Evolutionary conservation across 805 yeast species (phyloP), one percentile per base, ranked within the genome.

Genomic region (Candida golubevii): DNA sequence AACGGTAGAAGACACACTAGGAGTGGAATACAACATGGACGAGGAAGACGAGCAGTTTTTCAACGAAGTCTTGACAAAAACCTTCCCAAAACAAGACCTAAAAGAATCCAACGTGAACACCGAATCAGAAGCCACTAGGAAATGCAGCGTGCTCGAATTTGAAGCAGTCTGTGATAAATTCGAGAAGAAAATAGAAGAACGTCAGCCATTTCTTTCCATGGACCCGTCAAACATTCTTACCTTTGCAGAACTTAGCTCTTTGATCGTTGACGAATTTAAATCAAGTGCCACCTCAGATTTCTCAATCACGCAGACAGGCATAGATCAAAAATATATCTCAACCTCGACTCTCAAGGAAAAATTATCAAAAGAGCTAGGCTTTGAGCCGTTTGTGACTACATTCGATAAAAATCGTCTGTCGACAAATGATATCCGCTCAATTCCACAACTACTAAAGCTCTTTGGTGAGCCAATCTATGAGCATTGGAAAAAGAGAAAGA

Each of bases 1-100:
- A 6, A 91, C 97, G 0, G 93, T 91, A n/a, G 98, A 93, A 59
- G 98, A 93, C 61, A 86, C 95, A 18, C 74, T 81, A 14, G 97
- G 97, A 1, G 80, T 85, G 37, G 81, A 81, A 14, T 93, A 90
- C 65, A 83, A 83, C 64, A 80, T 93, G 85, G 98, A 93, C 65
- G 98, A 91, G 62, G 74, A 56, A 7, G 99, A 93, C 65, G 95
- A 82, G 30, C 78, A 63, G 46, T 91, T 84, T 57, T 65, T 88
- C 39, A 62, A 57, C 3, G 59, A 69, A 10, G 51, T 49, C 12
- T 54, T 75, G 42, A 74, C 76, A 43, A 42, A 33, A 12, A 57
- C 65, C 8, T 57, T 63, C 35, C 67, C 68, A 10, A 50, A 47
- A 28, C 39, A 34, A 18, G 54, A 47, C 9, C 15, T 15, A 8